Conservation (phyloP, 768 basidiomycete species). For the Leccinum barrowsii region DNA sequence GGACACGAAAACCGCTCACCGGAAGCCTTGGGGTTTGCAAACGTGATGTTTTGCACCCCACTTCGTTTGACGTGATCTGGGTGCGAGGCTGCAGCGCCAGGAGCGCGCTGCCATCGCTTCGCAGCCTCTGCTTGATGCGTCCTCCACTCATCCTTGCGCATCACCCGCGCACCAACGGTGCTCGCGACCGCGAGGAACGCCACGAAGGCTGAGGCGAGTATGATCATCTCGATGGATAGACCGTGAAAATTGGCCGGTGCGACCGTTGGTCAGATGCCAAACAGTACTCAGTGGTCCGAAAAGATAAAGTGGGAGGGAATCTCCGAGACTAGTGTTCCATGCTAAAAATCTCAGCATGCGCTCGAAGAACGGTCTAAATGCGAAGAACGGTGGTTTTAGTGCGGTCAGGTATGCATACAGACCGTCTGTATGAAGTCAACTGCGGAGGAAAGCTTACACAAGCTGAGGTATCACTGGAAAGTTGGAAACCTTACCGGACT, state of each 20-base stretch:
- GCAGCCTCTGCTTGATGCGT: conserved; percentile 47
- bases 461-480: too few relatives aligned
- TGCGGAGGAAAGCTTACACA: too few relatives aligned
- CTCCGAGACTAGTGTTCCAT: neutral
- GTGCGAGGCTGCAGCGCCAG: neutral
- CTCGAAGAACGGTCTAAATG: neutral
- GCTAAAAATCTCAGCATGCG: neutral
- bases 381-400: neutral
- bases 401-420: neutral
- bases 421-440: too few relatives aligned
- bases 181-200: conserved; percentile 8
- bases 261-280: neutral
- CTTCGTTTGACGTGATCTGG: neutral
- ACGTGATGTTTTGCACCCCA: conserved; percentile 64
- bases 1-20: conserved; percentile 31
- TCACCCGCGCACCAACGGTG: conserved; percentile 17
- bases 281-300: neutral
- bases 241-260: neutral
- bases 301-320: neutral
- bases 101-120: conserved; percentile 26
- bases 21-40: conserved; percentile 62
- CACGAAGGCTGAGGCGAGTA: conserved; percentile 2
- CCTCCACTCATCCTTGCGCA: conserved; percentile 41
- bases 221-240: conserved; percentile 10
- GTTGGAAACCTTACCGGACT: too few relatives aligned